Percentiles rank a stretch among this genome's conserved stretches.
These are phyloP conservation scores for Centaurea solstitialis DNA, from an alignment of 129 eudicot species.

Conservation along the genomic window DNA sequence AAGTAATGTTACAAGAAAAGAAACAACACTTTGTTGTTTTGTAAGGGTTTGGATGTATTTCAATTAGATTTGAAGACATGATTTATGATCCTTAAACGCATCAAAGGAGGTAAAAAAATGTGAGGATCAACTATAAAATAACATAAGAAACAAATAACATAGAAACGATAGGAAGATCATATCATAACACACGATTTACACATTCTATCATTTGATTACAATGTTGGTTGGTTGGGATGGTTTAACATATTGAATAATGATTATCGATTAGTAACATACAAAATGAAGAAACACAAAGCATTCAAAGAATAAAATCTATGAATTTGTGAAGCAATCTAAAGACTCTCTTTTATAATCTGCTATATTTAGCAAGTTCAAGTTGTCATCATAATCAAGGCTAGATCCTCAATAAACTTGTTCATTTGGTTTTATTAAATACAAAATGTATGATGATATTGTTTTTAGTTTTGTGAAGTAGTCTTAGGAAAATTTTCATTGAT, in stretches of 20 bases:
- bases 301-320: neutral
- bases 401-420: neutral
- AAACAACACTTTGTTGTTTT: neutral
- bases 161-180: neutral
- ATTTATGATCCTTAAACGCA: neutral
- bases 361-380: too few relatives aligned
- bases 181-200: neutral
- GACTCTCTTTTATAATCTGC: too few relatives aligned
- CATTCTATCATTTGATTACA: neutral
- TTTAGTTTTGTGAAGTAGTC: neutral
- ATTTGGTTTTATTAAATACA: neutral
- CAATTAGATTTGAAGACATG: neutral
- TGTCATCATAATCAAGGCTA: too few relatives aligned
- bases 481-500: neutral
- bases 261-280: neutral
- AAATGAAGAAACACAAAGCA: neutral
- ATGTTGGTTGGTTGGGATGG: neutral
- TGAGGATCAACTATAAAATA: neutral
- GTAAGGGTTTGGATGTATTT: neutral
- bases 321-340: neutral
- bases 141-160: neutral
- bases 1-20: neutral
- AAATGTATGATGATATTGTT: neutral
- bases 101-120: neutral
- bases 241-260: neutral